These are phyloP conservation scores for Pythium plurisporium DNA, from an alignment of 352 stramenopile species.

Conservation along the genomic window DNA sequence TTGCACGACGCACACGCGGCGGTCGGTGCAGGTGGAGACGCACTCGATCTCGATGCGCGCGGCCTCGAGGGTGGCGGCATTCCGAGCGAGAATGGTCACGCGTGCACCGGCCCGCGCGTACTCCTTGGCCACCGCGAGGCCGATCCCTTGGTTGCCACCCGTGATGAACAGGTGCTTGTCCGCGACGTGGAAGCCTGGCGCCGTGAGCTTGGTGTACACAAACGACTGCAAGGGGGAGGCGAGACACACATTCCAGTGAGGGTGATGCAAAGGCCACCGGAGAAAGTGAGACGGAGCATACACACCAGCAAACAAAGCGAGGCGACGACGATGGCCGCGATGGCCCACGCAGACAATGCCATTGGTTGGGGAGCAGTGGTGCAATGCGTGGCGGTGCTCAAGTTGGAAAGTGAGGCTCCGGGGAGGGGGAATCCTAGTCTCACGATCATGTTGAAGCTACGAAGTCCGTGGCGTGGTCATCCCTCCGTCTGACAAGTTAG, in stretches of 20 bases:
- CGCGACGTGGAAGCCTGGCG: constrained; percentile 43
- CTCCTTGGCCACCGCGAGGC: constrained; percentile 57
- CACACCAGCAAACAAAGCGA: neutral
- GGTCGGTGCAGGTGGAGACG: neutral
- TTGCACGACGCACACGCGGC: constrained; percentile 30
- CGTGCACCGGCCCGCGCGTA: constrained; percentile 48
- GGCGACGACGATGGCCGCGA: constrained; percentile 4
- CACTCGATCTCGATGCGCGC: constrained; percentile 30
- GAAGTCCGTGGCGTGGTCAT: neutral
- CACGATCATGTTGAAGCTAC: neutral
- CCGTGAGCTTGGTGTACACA: constrained; percentile 38
- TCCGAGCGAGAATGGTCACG: constrained; percentile 44
- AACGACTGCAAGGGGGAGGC: constrained; percentile 31
- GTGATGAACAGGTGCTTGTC: constrained; percentile 62
- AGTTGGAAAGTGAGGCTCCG: neutral
- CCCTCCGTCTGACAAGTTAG: too few relatives aligned
- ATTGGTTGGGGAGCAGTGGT: too few relatives aligned
- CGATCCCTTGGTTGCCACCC: constrained; percentile 33
- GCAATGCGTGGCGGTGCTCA: neutral
- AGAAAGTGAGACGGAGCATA: neutral
- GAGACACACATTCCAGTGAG: constrained; percentile 41
- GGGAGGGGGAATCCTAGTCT: neutral
- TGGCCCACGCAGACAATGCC: constrained; percentile 1
- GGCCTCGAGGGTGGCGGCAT: constrained; percentile 26
- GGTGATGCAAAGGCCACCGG: constrained; percentile 45